Percentiles rank a stretch among this genome's conserved stretches.
Conservation (phyloP, 257 asterid genomes). For the Solanum rostratum region DNA sequence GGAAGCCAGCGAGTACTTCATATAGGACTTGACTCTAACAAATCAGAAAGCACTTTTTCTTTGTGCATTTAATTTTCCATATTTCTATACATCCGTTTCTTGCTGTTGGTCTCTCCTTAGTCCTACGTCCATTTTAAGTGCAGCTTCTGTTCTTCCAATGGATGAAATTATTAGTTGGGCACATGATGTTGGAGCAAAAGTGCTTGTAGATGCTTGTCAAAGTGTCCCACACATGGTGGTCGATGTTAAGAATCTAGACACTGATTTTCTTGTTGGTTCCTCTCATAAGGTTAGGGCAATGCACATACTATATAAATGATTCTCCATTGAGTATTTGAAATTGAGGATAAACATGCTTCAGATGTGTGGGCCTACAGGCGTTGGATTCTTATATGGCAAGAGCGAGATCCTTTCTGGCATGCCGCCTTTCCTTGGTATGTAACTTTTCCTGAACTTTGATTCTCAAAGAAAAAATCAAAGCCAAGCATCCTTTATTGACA, state of each 20-base stretch:
- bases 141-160: constrained; percentile 85
- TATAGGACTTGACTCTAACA: background rate
- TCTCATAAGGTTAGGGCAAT: constrained; percentile 80
- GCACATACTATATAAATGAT: constrained; percentile 11
- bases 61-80: background rate
- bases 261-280: constrained; percentile 94
- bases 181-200: constrained; percentile 84
- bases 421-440: constrained; percentile 94
- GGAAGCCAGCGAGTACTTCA: background rate
- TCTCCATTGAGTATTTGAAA: constrained; percentile 24
- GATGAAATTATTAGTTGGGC: constrained; percentile 82
- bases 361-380: constrained; percentile 99
- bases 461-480: background rate
- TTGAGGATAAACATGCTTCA: constrained; percentile 70
- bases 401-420: constrained; percentile 59
- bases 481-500: background rate
- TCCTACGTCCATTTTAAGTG: constrained; percentile 2
- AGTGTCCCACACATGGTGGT: constrained; percentile 98
- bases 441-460: background rate
- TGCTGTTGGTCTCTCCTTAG: background rate
- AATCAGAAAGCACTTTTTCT: background rate
- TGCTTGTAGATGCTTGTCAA: constrained; percentile 96
- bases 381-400: constrained; percentile 91
- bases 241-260: constrained; percentile 62
- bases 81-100: background rate